A percentile compares a stretch with the other conserved stretches of the same genome.
Conservation (phyloP, 2,329 filamentous ascomycete species). For the Aspergillus transmontanensis region DNA sequence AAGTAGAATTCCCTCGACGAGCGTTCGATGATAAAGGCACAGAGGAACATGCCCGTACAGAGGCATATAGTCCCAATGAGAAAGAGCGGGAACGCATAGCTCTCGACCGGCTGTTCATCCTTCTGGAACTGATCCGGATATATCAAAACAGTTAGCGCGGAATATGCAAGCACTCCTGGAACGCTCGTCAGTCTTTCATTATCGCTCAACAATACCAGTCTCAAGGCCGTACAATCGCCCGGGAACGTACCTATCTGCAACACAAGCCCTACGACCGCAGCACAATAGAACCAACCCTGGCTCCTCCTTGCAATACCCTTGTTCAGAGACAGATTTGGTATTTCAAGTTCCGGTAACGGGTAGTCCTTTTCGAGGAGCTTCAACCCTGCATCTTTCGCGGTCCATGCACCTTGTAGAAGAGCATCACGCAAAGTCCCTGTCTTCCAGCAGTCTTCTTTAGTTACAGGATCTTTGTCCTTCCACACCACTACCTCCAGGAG, state of each 20-base stretch:
- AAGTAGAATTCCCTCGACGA: slow-evolving; percentile 32
- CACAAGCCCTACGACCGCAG: slow-evolving; percentile 27
- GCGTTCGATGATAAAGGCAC: slow-evolving; percentile 38
- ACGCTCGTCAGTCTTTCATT: not conserved
- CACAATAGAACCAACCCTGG: slow-evolving; percentile 33
- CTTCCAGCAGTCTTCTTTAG: slow-evolving; percentile 20
- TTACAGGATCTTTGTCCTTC: slow-evolving; percentile 43
- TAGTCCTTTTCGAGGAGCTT: slow-evolving; percentile 14
- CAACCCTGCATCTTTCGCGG: slow-evolving; percentile 8
- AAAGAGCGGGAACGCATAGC: slow-evolving; percentile 40
- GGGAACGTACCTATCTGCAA: slow-evolving; percentile 32
- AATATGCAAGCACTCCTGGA: slow-evolving; percentile 31
- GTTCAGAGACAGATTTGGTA: slow-evolving; percentile 40
- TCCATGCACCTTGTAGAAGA: slow-evolving; percentile 26
- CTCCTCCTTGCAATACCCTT: slow-evolving; percentile 35
- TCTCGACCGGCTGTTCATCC: slow-evolving; percentile 24
- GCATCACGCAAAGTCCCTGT: slow-evolving; percentile 33
- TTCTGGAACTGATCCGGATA: slow-evolving; percentile 30
- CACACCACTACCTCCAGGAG: slow-evolving; percentile 45
- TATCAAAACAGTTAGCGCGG: slow-evolving; percentile 32
- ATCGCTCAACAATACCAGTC: not conserved
- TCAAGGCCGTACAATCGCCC: not conserved
- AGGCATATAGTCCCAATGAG: slow-evolving; percentile 36
- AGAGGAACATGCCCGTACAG: slow-evolving; percentile 37
- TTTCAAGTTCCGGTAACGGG: slow-evolving; percentile 30